Evolutionary conservation across 306 rosid genomes (phyloP).

Genomic region (Calophaca sinica): DNA sequence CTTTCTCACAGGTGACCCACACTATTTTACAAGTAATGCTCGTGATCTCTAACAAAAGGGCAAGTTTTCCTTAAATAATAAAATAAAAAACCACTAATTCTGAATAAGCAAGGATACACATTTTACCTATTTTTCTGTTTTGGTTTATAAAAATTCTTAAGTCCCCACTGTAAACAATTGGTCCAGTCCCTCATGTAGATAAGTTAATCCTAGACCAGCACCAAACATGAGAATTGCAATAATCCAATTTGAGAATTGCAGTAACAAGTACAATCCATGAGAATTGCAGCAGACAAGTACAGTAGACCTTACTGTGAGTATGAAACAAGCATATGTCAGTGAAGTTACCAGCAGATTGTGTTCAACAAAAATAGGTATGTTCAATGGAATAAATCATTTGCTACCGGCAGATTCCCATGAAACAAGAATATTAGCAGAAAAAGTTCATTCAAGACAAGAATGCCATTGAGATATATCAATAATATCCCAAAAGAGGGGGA

Average conservation of each 20-base stretch:
- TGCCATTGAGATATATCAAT: neutral
- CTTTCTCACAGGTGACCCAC: conserved; percentile 65
- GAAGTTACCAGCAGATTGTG: neutral
- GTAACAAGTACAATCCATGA: neutral
- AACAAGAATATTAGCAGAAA: neutral
- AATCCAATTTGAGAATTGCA: neutral
- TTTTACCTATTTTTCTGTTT: neutral
- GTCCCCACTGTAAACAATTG: neutral
- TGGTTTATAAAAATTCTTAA: neutral
- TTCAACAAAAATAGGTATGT: neutral
- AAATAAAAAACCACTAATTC: neutral
- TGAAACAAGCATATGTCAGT: neutral
- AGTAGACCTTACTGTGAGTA: neutral
- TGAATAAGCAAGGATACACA: neutral
- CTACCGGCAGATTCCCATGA: neutral
- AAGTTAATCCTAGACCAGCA: conserved; percentile 3
- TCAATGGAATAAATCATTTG: neutral
- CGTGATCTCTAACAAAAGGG: neutral
- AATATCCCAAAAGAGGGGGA: too few relatives aligned
- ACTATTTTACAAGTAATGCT: conserved; percentile 28
- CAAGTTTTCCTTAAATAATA: neutral
- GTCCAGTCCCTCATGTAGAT: neutral
- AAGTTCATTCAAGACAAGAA: neutral
- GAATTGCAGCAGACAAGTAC: neutral
- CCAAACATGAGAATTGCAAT: neutral